Base-by-base conservation (phyloP, 2,329 filamentous ascomycete genomes). In the Fusarium sp. region DNA sequence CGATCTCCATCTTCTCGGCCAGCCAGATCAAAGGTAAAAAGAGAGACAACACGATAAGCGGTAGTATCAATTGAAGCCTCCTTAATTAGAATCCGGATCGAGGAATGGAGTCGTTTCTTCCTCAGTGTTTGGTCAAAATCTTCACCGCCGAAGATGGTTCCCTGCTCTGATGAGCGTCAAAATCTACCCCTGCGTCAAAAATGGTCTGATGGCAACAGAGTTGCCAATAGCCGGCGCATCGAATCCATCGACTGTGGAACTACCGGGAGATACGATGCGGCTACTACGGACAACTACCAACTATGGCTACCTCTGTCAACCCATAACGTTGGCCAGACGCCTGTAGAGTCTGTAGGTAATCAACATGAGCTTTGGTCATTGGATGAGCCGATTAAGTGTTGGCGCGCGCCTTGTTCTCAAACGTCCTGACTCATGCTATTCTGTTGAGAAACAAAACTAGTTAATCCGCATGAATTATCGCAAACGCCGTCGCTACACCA, bases 201-300 rank as follows among this genome's bases (percentile, higher is more conserved):
- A 75, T 75, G 73, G 73, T 58, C 73, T 75, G 73, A 75, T 75
- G 63, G 71, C 48, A 59, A 67, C 56, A 47, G 35, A 61, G 59
- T 67, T 72, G 68, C 68, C 70, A 66, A 57, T 73, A 71, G 65
- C 48, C 48, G 65, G 65, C 47, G 48, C 56, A 56, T 57, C 38
- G 50, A 53, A 54, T 42, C 63, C 53, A 45, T 64, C 57, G 44
- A 44, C 47, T 57, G 71, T 68, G 70, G 70, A 68, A 54, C 64
- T 58, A 35, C 54, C 39, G 24, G 31, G 30, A 65, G 54, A 64
- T 59, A 38, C 51, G 65, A 70, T 70, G 65, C 54, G 72, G 72
- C 61, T 68, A 31, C 31, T 35, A 41, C 35, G 33, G 50, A 54
- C 33, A 28, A 39, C 50, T 30, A 28, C 33, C 31, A 39, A 54